phyloP scores from a whole-genome alignment of 2,329 filamentous ascomycete species.

The Cordyceps cicadae region DNA sequence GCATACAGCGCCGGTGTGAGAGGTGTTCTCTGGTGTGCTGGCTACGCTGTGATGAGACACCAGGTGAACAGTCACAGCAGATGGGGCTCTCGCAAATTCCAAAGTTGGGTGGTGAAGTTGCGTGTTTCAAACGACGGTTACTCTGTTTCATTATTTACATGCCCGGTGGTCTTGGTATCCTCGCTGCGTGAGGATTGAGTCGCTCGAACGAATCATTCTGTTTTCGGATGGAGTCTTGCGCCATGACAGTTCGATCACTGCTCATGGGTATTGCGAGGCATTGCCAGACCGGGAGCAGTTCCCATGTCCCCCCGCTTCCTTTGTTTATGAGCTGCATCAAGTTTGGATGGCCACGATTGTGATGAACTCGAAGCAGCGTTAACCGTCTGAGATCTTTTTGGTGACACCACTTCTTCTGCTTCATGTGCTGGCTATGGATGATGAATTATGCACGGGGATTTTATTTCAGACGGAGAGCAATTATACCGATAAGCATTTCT shows the following conservation, averaged over 20 bases:
- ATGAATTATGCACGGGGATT: slow-evolving; percentile 11
- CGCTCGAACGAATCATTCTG: not conserved
- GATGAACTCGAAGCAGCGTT: slow-evolving; percentile 9
- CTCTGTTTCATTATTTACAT: slow-evolving; percentile 10
- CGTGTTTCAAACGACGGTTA: slow-evolving; percentile 10
- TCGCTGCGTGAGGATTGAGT: not conserved
- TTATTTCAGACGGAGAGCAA: slow-evolving; percentile 10
- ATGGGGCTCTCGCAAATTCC: not conserved
- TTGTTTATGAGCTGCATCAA: slow-evolving; percentile 14
- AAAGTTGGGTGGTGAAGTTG: slow-evolving; percentile 4
- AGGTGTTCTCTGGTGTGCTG: not conserved
- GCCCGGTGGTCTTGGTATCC: slow-evolving; percentile 1
- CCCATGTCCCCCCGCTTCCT: slow-evolving; percentile 16
- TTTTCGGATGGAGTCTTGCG: not conserved
- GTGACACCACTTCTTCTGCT: slow-evolving; percentile 5
- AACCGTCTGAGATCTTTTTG: slow-evolving; percentile 6
- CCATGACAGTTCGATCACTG: not conserved
- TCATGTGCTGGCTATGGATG: slow-evolving; percentile 10
- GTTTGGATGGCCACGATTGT: slow-evolving; percentile 12
- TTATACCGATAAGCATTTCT: slow-evolving; percentile 11
- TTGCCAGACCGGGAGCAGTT: not conserved
- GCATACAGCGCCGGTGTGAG: not conserved
- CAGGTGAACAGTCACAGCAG: not conserved
- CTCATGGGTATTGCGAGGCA: not conserved
- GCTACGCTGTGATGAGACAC: not conserved